phyloP scores from a whole-genome alignment of 306 rosid genomes.

The Cotoneaster glaucophyllus region DNA sequence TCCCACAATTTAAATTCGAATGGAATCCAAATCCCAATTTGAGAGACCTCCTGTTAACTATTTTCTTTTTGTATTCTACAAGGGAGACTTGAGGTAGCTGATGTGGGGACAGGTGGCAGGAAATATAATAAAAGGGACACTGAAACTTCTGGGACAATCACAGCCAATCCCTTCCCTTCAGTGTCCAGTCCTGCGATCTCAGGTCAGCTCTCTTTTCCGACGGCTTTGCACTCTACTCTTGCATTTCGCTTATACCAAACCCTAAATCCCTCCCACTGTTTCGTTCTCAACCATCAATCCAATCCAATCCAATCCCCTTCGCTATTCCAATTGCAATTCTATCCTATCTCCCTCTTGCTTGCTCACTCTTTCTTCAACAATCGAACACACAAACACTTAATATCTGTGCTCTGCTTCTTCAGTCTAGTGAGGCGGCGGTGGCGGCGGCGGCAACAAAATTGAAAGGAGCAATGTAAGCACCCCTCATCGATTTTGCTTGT shows the following conservation, averaged over 20 bases:
- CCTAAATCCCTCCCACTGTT: slow-evolving; percentile 19
- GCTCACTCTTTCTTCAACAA: neutral
- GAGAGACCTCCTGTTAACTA: no score
- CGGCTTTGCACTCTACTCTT: slow-evolving; percentile 11
- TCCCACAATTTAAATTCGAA: no score
- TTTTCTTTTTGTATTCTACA: no score
- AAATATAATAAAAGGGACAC: no score
- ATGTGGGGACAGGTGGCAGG: no score
- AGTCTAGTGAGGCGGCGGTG: slow-evolving; percentile 61
- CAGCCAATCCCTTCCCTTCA: no score
- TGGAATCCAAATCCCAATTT: no score
- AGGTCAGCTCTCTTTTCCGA: neutral
- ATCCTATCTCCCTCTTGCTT: neutral
- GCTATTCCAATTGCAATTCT: neutral
- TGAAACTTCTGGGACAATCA: no score
- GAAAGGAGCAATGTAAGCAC: slow-evolving; percentile 47
- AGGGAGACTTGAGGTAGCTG: no score
- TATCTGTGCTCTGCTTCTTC: neutral
- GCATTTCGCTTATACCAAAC: slow-evolving; percentile 60
- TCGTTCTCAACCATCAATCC: slow-evolving; percentile 20
- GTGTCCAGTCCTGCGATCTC: no score
- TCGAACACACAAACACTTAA: neutral
- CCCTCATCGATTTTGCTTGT: neutral
- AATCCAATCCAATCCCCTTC: no score
- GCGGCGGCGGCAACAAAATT: slow-evolving; percentile 57